Base-by-base conservation (phyloP, 352 stramenopile genomes). In the Globisporangium sylvaticum region DNA sequence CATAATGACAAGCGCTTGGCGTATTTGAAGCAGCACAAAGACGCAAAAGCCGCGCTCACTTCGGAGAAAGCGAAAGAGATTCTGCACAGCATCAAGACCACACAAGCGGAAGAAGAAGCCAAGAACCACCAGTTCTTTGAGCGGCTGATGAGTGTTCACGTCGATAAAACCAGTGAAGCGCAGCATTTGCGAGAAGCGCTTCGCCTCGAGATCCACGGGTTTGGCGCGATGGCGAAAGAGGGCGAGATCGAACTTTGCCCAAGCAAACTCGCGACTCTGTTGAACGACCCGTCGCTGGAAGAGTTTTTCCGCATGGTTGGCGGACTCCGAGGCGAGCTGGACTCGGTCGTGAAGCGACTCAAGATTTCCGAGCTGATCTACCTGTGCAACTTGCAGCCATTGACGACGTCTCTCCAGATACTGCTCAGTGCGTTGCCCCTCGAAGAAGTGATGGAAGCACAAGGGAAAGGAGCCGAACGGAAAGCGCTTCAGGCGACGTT, bases 231-330 rank as follows among this genome's bases (percentile, higher is more conserved):
- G 68, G 73, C 81, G 0, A 71, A 67, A 32, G 83, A 91, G 68
- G 82, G 81, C 60, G 72, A 83, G 2, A 78, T 92, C 42, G 68
- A 64, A 6, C 14, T 64, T 7, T 70, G 73, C 14, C 81, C 75
- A 10, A 48, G 53, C 9, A 72, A 60, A 27, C 67, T 92, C n/a
- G 64, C 59, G 18, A 24, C 52, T 10, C 48, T 87, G 24, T 64
- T 94, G 5, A 62, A 62, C 29, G 81, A 89, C 44, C 65, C 76
- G 1, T 72, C 75, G 1, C 74, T 96, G 31, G 87, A 94, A 57
- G 88, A 95, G 12, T 94, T 96, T 58, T 97, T 96, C 55, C 80
- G 88, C 58, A 78, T 77, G 32, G 79, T 83, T 20, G 90, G 88
- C 1, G 90, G 85, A 1, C 77, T 97, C 22, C 90, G 89, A n/a